phyloP scores from a whole-genome alignment of 768 basidiomycete species.

The Russula virescens region DNA sequence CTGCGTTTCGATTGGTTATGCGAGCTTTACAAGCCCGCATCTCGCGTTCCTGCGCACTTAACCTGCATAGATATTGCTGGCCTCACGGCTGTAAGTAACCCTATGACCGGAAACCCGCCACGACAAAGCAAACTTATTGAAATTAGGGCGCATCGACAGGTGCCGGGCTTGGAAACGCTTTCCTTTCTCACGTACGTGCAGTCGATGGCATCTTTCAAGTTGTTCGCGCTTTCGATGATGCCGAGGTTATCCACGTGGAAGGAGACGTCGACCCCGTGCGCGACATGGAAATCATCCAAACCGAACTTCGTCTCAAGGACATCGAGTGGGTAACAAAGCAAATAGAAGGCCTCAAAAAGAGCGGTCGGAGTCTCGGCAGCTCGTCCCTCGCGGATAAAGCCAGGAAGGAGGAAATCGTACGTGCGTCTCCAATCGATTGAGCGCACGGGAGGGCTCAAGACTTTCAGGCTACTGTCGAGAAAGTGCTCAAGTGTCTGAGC shows the following conservation, averaged over 20 bases:
- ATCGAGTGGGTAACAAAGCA: conserved; percentile 98
- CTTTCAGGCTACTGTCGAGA: conserved; percentile 73
- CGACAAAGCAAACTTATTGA: conserved; percentile 14
- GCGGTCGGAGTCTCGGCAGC: conserved; percentile 63
- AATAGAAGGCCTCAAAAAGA: conserved; percentile 71
- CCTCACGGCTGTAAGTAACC: conserved; percentile 71
- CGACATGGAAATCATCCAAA: conserved; percentile 97
- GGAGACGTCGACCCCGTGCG: conserved; percentile 94
- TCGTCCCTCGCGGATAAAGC: conserved; percentile 87
- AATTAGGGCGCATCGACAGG: conserved; percentile 90
- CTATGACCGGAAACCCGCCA: not conserved
- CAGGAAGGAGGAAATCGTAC: conserved; percentile 90
- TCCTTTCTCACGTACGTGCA: conserved; percentile 94
- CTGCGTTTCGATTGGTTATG: conserved; percentile 92
- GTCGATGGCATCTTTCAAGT: conserved; percentile 99
- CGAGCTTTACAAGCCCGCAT: conserved; percentile 82
- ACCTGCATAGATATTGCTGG: conserved; percentile 99
- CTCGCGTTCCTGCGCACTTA: conserved; percentile 86
- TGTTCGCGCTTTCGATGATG: conserved; percentile 95
- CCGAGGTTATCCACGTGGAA: conserved; percentile 99
- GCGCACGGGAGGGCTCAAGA: not conserved
- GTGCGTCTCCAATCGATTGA: conserved; percentile 27
- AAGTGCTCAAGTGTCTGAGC: conserved; percentile 70
- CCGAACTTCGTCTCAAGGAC: conserved; percentile 91
- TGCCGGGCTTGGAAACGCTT: conserved; percentile 95